Percentiles rank a stretch among this genome's conserved stretches.
These are phyloP conservation scores for Aspergillus thermomutatus DNA, from an alignment of 2,329 filamentous ascomycete species.

Conservation along the genomic window DNA sequence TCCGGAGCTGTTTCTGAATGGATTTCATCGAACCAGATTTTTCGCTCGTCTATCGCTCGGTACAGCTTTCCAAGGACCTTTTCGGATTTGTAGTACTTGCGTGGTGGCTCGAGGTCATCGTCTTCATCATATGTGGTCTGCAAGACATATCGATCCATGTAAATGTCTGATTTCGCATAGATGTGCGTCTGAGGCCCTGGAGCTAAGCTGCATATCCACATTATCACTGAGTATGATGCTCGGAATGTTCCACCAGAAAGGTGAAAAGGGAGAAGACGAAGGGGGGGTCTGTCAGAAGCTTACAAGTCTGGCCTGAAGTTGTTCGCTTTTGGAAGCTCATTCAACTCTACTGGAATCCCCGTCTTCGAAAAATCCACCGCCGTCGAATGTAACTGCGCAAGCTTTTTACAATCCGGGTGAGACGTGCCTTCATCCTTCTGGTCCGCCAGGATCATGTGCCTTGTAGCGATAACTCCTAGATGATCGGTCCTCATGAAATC, in stretches of 20 bases:
- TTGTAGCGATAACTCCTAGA: constrained; percentile 62
- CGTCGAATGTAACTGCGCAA: constrained; percentile 65
- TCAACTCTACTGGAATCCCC: constrained; percentile 55
- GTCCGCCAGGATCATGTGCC: constrained; percentile 65
- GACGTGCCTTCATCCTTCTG: constrained; percentile 50
- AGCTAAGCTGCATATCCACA: constrained; percentile 15
- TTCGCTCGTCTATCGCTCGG: constrained; percentile 67
- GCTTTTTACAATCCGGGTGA: constrained; percentile 48
- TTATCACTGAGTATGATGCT: background rate
- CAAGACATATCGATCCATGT: constrained; percentile 46
- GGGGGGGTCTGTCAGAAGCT: constrained; percentile 24
- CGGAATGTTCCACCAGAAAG: too few relatives aligned
- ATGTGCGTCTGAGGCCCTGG: constrained; percentile 19
- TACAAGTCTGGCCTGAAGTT: constrained; percentile 55
- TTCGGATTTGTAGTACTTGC: constrained; percentile 62
- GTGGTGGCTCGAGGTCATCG: constrained; percentile 44
- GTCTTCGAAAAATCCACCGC: constrained; percentile 77
- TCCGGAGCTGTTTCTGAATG: constrained; percentile 1
- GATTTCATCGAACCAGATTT: constrained; percentile 44
- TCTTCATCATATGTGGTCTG: constrained; percentile 44
- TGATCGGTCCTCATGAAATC: constrained; percentile 68
- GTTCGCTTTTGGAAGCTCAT: constrained; percentile 40
- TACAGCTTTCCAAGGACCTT: constrained; percentile 70
- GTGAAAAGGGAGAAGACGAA: background rate
- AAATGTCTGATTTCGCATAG: constrained; percentile 42